Percentiles rank a stretch among this genome's conserved stretches.
Evolutionary conservation across 2,329 filamentous ascomycete species (phyloP).

Genomic region (Aspergillus transmontanensis): DNA sequence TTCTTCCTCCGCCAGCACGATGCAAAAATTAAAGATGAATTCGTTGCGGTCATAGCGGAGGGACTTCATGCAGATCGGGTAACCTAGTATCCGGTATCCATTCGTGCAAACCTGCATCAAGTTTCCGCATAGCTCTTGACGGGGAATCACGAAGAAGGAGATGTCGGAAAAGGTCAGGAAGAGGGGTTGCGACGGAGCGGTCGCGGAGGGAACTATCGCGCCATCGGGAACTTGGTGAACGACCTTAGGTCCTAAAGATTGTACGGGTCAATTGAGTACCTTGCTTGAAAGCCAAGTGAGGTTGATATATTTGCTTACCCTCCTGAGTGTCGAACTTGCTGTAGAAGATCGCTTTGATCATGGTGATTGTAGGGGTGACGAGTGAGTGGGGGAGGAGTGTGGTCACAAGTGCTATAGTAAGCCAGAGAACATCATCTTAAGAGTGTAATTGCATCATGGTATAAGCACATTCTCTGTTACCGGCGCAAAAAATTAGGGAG

Average conservation of each 20-base stretch:
- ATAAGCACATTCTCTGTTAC: background rate
- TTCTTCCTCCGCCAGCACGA: slow-evolving; percentile 71
- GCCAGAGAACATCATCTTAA: background rate
- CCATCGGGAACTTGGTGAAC: slow-evolving; percentile 66
- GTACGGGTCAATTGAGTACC: slow-evolving; percentile 6
- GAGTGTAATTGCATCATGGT: background rate
- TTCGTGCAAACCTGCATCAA: slow-evolving; percentile 72
- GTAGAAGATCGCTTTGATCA: slow-evolving; percentile 68
- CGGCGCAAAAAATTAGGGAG: background rate
- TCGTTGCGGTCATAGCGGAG: slow-evolving; percentile 86
- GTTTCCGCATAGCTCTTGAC: slow-evolving; percentile 92
- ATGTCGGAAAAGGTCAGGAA: slow-evolving; percentile 85
- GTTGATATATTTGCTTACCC: slow-evolving; percentile 37
- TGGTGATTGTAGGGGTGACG: slow-evolving; percentile 33
- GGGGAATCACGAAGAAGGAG: slow-evolving; percentile 90
- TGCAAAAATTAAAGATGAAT: slow-evolving; percentile 97
- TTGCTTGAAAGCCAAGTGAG: background rate
- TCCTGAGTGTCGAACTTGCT: slow-evolving; percentile 66
- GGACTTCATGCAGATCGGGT: slow-evolving; percentile 84
- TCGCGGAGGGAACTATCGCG: slow-evolving; percentile 53
- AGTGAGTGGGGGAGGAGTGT: background rate
- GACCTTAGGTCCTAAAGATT: slow-evolving; percentile 58
- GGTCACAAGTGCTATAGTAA: background rate
- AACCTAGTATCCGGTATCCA: slow-evolving; percentile 80
- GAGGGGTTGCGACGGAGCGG: slow-evolving; percentile 56